Evolutionary conservation across 1,284 basidiomycete species (phyloP), one percentile per base, ranked within the genome.

Genomic region (Cryptococcus maquisensis): DNA sequence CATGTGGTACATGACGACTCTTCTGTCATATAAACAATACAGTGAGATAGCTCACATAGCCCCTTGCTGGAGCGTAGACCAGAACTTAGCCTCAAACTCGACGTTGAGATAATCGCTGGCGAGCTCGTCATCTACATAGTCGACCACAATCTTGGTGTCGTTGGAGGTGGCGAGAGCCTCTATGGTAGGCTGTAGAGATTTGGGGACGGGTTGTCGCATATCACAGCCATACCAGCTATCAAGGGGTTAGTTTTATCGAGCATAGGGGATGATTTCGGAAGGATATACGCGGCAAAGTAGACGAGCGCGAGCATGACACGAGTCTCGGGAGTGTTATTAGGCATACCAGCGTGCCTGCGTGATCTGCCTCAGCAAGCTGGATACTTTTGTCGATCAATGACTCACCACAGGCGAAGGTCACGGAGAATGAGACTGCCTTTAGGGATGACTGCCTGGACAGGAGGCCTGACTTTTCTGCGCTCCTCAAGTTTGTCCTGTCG

Each of bases 301-400:
- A 57, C 55, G 35, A 60, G 41, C 12, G 58, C 55, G 9, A 60
- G 45, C 55, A 60, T 56, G 37, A 60, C 49, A 35, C 58, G 47
- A 23, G 49, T 54, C 24, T 56, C 51, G n/a, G 39, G 8, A 8
- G 59, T 60, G 21, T 54, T 55, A 28, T 60, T 60, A 12, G 55
- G 55, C 59, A 60, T 60, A 41, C 59, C 59, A 20, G 59, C 59
- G 40, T 60, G 59, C 59, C 57, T 59, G 32, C 4, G 16, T 13
- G 21, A 36, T 41, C 38, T 21, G 15, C 28, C 7, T 32, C 10
- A 32, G 28, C 7, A 2, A 10, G 10, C 6, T 32, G 4, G 10
- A 32, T 32, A 4, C 28, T 32, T 32, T 6, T 8, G 28, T 8
- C 28, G 10, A 32, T 8, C 10, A 6, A 10, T 2, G 10, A 32